phyloP scores from a whole-genome alignment of 192 early-diverging fungal genomes.

The Rhizophlyctis rosea region DNA sequence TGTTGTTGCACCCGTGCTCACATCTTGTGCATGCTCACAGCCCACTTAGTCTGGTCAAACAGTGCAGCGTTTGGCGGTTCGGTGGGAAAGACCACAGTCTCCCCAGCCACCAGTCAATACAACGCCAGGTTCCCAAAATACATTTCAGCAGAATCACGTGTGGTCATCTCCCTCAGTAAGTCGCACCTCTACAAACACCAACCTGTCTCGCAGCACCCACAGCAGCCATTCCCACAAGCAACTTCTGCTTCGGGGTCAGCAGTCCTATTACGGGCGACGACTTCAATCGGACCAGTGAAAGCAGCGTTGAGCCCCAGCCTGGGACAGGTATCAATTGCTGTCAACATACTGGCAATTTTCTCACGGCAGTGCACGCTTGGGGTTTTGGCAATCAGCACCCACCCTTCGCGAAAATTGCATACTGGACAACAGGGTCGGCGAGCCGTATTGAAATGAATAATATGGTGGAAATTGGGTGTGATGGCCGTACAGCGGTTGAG shows the following conservation, averaged over 20 bases:
- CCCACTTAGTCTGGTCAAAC: too few species aligned
- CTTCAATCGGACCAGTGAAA: conserved; percentile 1
- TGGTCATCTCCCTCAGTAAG: background rate
- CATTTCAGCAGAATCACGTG: background rate
- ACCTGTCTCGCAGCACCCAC: conserved; percentile 24
- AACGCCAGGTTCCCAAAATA: background rate
- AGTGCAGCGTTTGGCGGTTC: background rate
- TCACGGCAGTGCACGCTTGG: background rate
- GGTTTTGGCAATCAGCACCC: background rate
- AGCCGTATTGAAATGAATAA: conserved; percentile 9
- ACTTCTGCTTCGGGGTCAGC: conserved; percentile 20
- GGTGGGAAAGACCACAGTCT: background rate
- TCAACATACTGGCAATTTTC: background rate
- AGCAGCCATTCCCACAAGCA: conserved; percentile 14
- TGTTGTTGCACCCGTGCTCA: too few species aligned
- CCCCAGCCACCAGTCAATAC: background rate
- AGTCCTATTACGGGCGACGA: conserved; percentile 14
- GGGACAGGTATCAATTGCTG: background rate
- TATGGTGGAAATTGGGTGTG: too few species aligned
- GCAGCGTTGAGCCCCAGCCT: conserved; percentile 17
- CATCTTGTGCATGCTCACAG: too few species aligned
- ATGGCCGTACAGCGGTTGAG: too few species aligned
- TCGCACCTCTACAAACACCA: too few species aligned
- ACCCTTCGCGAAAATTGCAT: conserved; percentile 20
- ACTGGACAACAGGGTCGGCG: conserved; percentile 22